Evolutionary conservation across 2,329 filamentous ascomycete genomes (phyloP).

Genomic region (Bipolaris zeicola): DNA sequence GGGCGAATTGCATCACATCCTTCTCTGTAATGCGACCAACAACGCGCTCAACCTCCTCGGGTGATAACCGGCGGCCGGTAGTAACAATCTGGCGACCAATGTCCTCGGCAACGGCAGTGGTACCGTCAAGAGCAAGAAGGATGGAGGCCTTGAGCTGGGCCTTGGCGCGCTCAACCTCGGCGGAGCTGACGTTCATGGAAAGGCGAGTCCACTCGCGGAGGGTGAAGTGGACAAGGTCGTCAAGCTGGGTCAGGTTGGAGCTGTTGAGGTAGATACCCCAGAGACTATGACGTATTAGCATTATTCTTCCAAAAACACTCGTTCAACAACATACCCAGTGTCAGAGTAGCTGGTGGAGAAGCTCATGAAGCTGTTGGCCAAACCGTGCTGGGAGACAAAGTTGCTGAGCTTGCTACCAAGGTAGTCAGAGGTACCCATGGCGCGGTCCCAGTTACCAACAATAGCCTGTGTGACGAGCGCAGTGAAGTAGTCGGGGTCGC

Average conservation of each 20-base stretch:
- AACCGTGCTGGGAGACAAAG: slow-evolving; percentile 89
- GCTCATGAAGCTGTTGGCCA: slow-evolving; percentile 99
- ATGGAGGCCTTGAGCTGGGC: slow-evolving; percentile 98
- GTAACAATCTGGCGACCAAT: slow-evolving; percentile 98
- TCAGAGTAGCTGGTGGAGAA: slow-evolving; percentile 99
- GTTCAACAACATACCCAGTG: slow-evolving; percentile 77
- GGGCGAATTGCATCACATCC: slow-evolving; percentile 96
- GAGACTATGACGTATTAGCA: slow-evolving; percentile 66
- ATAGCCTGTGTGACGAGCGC: slow-evolving; percentile 97
- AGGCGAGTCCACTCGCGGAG: slow-evolving; percentile 98
- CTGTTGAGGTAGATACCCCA: slow-evolving; percentile 99
- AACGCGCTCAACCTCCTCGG: slow-evolving; percentile 91
- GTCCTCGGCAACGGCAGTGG: slow-evolving; percentile 95
- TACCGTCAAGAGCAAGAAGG: slow-evolving; percentile 94
- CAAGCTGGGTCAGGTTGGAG: slow-evolving; percentile 83
- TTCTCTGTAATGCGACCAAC: slow-evolving; percentile 90
- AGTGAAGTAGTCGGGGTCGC: slow-evolving; percentile 98
- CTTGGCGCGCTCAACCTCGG: slow-evolving; percentile 98
- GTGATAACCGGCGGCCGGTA: slow-evolving; percentile 87
- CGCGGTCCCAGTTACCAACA: slow-evolving; percentile 99
- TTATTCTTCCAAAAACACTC: neutral
- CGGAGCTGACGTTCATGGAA: slow-evolving; percentile 82
- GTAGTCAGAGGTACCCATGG: slow-evolving; percentile 96
- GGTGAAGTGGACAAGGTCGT: slow-evolving; percentile 97
- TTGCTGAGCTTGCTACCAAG: slow-evolving; percentile 97